phyloP scores from a whole-genome alignment of 108 stramenopile species.

The Conticribra guillardii region DNA sequence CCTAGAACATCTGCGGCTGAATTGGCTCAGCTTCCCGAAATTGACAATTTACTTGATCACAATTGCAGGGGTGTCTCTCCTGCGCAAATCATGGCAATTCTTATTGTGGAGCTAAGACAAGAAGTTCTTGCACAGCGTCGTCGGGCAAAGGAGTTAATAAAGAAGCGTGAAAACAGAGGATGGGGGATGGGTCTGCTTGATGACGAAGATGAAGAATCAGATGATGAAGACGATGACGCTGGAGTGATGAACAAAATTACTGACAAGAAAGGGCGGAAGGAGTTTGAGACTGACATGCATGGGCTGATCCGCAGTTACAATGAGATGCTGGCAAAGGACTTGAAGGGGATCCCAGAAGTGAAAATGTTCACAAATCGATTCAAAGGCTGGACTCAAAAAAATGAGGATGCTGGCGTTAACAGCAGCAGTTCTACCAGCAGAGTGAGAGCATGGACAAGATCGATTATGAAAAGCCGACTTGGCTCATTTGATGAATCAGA shows the following conservation, averaged over 20 bases:
- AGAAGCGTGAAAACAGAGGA: constrained; percentile 17
- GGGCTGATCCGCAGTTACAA: constrained; percentile 53
- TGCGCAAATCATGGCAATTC: constrained; percentile 68
- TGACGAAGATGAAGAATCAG: constrained; percentile 29
- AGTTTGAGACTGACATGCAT: constrained; percentile 60
- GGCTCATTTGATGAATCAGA: constrained; percentile 14
- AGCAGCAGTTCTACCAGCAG: neutral
- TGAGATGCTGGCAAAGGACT: constrained; percentile 58
- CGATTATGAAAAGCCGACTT: neutral
- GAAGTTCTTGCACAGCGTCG: constrained; percentile 47
- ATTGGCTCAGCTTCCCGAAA: constrained; percentile 32
- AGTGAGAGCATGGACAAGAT: neutral
- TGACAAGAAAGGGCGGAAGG: constrained; percentile 39
- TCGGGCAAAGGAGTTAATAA: constrained; percentile 32
- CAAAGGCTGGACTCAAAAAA: neutral
- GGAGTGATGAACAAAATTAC: constrained; percentile 43
- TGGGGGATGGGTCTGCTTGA: constrained; percentile 17
- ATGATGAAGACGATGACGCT: constrained; percentile 36
- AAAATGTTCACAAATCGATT: constrained; percentile 20
- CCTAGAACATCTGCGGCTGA: constrained; percentile 38
- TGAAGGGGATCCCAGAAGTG: constrained; percentile 47
- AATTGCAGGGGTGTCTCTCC: constrained; percentile 51
- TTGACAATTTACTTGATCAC: neutral
- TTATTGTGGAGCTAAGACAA: constrained; percentile 66
- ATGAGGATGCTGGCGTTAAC: neutral